These are phyloP conservation scores for Prunus fruticosa DNA, from an alignment of 306 rosid species.

Conservation along the genomic window DNA sequence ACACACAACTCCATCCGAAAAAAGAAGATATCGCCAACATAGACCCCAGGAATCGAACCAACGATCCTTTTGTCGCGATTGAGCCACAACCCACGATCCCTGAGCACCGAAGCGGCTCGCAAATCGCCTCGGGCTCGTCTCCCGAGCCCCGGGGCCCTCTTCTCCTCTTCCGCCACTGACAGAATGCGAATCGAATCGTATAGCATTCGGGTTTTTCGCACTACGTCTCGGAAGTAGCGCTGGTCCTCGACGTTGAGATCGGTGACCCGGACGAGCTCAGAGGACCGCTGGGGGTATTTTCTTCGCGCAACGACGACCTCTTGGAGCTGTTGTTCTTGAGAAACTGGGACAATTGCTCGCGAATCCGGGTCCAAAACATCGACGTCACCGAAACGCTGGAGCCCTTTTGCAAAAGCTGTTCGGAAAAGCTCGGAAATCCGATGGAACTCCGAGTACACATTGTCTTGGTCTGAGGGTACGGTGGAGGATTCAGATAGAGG, in stretches of 20 bases:
- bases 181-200: slow-evolving; percentile 72
- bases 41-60: slow-evolving; percentile 85
- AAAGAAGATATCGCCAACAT: slow-evolving; percentile 77
- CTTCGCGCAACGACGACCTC: slow-evolving; percentile 24
- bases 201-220: slow-evolving; percentile 66
- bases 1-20: slow-evolving; percentile 85
- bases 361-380: slow-evolving; percentile 42
- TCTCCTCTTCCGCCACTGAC: slow-evolving; percentile 47
- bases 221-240: slow-evolving; percentile 53
- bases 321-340: slow-evolving; percentile 33
- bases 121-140: slow-evolving; percentile 57
- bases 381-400: slow-evolving; percentile 26
- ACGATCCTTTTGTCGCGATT: slow-evolving; percentile 87
- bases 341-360: slow-evolving; percentile 63
- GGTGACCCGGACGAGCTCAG: slow-evolving; percentile 73
- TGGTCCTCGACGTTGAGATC: slow-evolving; percentile 57
- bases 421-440: slow-evolving; percentile 59
- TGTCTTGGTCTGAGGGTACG: slow-evolving; percentile 26
- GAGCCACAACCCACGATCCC: slow-evolving; percentile 70
- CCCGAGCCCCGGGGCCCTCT: slow-evolving; percentile 15
- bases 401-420: slow-evolving; percentile 40
- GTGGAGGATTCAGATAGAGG: slow-evolving; percentile 31
- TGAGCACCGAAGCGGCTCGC: slow-evolving; percentile 58
- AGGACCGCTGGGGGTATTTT: slow-evolving; percentile 32
- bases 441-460: slow-evolving; percentile 50